Evolutionary conservation across 2,329 filamentous ascomycete genomes (phyloP), one percentile per base, ranked within the genome.

Genomic region (Pseudogymnoascus sp.): DNA sequence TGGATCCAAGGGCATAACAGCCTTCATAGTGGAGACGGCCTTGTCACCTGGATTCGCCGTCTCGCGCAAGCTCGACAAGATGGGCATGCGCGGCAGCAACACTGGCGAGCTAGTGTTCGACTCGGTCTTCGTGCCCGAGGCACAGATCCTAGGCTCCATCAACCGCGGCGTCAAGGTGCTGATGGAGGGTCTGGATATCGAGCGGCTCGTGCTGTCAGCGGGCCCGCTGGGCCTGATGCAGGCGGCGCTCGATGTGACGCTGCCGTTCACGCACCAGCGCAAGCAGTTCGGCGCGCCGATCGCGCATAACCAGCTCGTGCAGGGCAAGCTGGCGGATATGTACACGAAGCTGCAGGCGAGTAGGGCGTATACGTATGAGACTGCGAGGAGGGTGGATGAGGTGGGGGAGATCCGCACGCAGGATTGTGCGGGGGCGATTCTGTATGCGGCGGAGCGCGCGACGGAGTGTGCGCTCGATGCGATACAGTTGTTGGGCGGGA

Each of bases 41-140:
- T 79, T 83, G 36, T 77, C 85, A 38, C 33, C 33, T 11, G 93
- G 95, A 47, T 97, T 97, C 79, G 89, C 86, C 67, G 93, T 91
- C 71, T 87, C 91, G 6, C 83, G 91, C 66, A 97, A 97, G 78
- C 86, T 97, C 17, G 93, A 97, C 81, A 97, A 99, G 79, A 88
- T 99, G 76, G 95, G 95, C 69, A 99, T 99, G 95, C 86, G 95
- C 64, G 95, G 95, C 65, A 95, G 90, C 69, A 97, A 97, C 77
- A 97, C 95, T 0, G 95, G 95, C 71, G 95, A 97, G 76, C 83
- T 97, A 23, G 84, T 93, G 63, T 96, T 97, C 69, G 92, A 96
- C 67, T 82, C 88, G 68, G 91, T 97, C 64, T 96, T 97, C 73
- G 91, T 97, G 6, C 92, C 95, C 3, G 78, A 80, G 8, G 88